phyloP scores from a whole-genome alignment of 768 basidiomycete species.

The Serendipita vermifera region DNA sequence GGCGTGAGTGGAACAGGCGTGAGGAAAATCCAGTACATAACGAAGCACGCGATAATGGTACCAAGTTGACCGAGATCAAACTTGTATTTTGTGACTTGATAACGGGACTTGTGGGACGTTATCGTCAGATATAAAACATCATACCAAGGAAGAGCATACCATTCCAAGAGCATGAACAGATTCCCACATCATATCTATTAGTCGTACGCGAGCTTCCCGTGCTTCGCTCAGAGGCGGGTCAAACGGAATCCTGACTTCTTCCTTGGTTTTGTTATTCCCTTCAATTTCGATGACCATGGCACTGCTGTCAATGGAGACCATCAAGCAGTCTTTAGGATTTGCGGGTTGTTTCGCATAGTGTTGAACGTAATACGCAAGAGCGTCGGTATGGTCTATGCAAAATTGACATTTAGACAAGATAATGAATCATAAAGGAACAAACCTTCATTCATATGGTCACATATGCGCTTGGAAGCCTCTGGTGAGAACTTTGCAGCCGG shows the following conservation, averaged over 20 bases:
- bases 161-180: not conserved
- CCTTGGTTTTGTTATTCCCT: not conserved
- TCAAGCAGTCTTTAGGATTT: not conserved
- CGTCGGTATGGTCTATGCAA: constrained; percentile 6
- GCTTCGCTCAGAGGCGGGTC: constrained; percentile 2
- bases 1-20: not conserved
- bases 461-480: constrained; percentile 8
- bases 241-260: not conserved
- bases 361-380: not conserved
- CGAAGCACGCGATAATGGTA: not conserved
- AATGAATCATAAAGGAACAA: not conserved
- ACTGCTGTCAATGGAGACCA: not conserved
- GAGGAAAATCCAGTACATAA: constrained; percentile 7
- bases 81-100: not conserved
- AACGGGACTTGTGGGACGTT: not conserved
- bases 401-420: not conserved
- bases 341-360: not conserved
- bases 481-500: no score
- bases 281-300: constrained; percentile 4
- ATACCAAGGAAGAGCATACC: not conserved
- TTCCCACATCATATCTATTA: constrained; percentile 7
- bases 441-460: constrained; percentile 9
- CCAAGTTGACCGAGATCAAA: not conserved
- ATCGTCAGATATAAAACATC: not conserved
- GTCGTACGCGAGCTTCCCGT: not conserved